phyloP scores from a whole-genome alignment of 2,329 filamentous ascomycete genomes.

The Neonectria ditissima region DNA sequence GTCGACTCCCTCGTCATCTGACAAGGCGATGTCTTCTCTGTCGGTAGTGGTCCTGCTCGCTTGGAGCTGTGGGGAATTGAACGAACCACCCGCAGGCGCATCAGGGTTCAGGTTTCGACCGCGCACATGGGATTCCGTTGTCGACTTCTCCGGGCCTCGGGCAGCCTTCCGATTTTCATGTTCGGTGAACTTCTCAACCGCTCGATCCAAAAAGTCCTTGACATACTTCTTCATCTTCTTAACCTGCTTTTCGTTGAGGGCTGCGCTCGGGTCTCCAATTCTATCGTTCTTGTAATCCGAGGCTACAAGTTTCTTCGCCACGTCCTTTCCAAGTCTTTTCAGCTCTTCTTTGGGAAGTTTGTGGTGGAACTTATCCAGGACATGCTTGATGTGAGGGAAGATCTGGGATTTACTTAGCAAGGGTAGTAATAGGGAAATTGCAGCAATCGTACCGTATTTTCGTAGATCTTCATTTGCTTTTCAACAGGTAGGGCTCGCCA shows the following conservation, averaged over 20 bases:
- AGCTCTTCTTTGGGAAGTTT: slow-evolving; percentile 85
- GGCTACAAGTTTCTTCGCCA: slow-evolving; percentile 88
- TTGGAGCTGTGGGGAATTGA: slow-evolving; percentile 37
- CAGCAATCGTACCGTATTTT: slow-evolving; percentile 79
- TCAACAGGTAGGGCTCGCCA: slow-evolving; percentile 78
- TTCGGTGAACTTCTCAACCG: slow-evolving; percentile 78
- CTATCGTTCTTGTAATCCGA: slow-evolving; percentile 92
- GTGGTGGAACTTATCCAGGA: slow-evolving; percentile 87
- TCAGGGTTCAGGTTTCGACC: slow-evolving; percentile 20
- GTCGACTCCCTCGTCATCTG: slow-evolving; percentile 58
- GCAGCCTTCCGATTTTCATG: slow-evolving; percentile 74
- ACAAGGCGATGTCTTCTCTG: slow-evolving; percentile 53
- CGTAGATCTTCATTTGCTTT: slow-evolving; percentile 95
- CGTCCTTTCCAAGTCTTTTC: slow-evolving; percentile 72
- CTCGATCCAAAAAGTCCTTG: slow-evolving; percentile 88
- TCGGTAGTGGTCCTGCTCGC: slow-evolving; percentile 37
- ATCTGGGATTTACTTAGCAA: slow-evolving; percentile 65
- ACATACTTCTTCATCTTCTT: slow-evolving; percentile 87
- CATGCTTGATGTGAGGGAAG: slow-evolving; percentile 84
- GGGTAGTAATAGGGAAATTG: too few relatives aligned
- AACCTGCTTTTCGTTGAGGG: slow-evolving; percentile 80
- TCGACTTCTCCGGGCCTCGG: slow-evolving; percentile 45
- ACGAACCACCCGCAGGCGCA: slow-evolving; percentile 29
- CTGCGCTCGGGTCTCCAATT: slow-evolving; percentile 81
- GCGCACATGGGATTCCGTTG: slow-evolving; percentile 27